Base-by-base conservation (phyloP, 176 grass and related monocot genomes). In the Sorghum bicolor region DNA sequence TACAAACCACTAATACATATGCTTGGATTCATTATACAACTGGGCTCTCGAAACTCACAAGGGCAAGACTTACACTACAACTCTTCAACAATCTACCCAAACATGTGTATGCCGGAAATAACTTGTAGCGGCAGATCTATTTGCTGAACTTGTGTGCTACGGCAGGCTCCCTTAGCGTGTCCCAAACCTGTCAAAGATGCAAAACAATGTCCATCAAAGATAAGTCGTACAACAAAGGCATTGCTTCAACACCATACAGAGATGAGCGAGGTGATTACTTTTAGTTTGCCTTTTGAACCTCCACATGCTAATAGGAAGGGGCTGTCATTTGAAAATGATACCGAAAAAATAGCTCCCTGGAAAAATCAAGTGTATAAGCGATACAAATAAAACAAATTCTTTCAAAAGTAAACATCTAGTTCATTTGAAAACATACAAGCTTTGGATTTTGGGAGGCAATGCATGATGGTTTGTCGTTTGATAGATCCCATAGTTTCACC, bases 401-500 rank as follows among this genome's bases (percentile, higher is more conserved):
- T 61, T 16, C 0, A 15, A 39, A 81, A 36, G 39, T 28, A 50
- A 77, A 77, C 0, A 30, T 12, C 8, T 0, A 30, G 25, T 50
- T 33, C 10, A 41, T 26, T 74, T 32, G 16, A 47, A 64, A 20
- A 81, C 93, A 65, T 88, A 88, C 93, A 57, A 91, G 78, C 17
- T 90, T 90, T 13, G 76, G 82, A 64, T 88, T 94, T 74, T 79
- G 26, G 14, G 90, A 94, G 20, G 78, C 87, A 32, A 90, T 22
- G 16, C 90, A 90, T 10, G 93, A 92, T 2, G 90, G 87, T 47
- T 86, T 83, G 72, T 92, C 84, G 58, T 92, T 88, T 58, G 85
- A 84, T 72, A 92, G 29, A 82, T 92, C 93, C 93, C 90, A 94
- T 20, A 94, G 82, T 77, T 94, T 92, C 75, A 92, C 93, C 93